Conservation (phyloP, 257 asterid species). For the Oldenlandia corymbosa region DNA sequence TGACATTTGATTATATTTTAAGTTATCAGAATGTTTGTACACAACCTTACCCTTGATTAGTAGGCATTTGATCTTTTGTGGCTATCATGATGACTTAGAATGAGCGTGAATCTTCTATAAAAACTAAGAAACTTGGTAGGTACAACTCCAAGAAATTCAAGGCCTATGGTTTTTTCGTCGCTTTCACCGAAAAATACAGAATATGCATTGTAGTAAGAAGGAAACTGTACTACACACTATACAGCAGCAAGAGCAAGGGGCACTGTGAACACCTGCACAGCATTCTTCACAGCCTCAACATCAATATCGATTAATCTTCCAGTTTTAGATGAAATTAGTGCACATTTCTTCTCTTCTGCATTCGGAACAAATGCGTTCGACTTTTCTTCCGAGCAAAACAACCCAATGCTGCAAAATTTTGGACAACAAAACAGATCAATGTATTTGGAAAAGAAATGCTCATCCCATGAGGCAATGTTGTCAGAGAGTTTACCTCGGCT, state of each 20-base stretch:
- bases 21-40: no score
- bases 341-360: conserved; percentile 63
- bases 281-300: conserved; percentile 59
- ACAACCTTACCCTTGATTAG: no score
- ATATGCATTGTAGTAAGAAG: not conserved
- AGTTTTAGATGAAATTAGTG: conserved; percentile 60
- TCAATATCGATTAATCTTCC: conserved; percentile 70
- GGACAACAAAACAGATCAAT: conserved; percentile 4
- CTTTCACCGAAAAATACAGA: not conserved
- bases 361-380: conserved; percentile 57
- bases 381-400: conserved; percentile 67
- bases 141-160: no score
- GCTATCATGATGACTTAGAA: no score
- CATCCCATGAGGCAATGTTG: no score
- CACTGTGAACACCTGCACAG: conserved; percentile 56
- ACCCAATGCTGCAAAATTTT: conserved; percentile 48
- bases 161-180: no score
- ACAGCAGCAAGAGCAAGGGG: conserved; percentile 57
- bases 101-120: not conserved
- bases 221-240: conserved; percentile 26
- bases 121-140: not conserved
- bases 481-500: conserved; percentile 61
- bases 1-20: no score
- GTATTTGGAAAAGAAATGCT: not conserved
- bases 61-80: no score